These are phyloP conservation scores for Termitomyces sp. DNA, from an alignment of 768 basidiomycete genomes.

Conservation along the genomic window DNA sequence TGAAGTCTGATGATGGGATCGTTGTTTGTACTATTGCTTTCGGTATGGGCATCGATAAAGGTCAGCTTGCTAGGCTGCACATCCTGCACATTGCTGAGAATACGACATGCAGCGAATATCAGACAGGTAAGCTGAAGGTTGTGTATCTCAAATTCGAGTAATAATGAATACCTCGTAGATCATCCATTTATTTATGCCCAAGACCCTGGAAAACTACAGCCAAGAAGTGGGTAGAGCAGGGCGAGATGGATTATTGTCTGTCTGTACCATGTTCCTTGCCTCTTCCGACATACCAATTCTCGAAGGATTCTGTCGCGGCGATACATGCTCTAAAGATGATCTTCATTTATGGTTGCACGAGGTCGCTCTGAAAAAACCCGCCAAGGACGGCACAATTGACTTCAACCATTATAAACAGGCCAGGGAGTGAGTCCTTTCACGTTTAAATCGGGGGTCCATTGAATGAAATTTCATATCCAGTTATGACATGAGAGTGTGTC, in stretches of 20 bases:
- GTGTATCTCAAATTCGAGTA: too few relatives aligned
- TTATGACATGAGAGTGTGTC: constrained; percentile 10
- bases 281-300: constrained; percentile 37
- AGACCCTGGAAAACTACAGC: constrained; percentile 11
- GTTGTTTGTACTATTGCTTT: not conserved
- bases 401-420: constrained; percentile 37
- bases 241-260: constrained; percentile 20
- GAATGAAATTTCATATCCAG: not conserved
- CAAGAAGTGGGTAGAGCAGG: constrained; percentile 14
- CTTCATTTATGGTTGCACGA: constrained; percentile 35
- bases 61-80: not conserved
- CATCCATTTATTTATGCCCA: constrained; percentile 10
- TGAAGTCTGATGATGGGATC: constrained; percentile 4
- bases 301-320: constrained; percentile 43
- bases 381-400: constrained; percentile 29
- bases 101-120: not conserved
- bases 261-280: constrained; percentile 39
- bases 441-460: not conserved
- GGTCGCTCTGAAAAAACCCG: constrained; percentile 27
- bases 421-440: constrained; percentile 23
- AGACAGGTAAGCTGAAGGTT: not conserved
- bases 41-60: constrained; percentile 12
- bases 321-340: constrained; percentile 35
- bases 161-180: not conserved
- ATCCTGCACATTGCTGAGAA: not conserved